Conservation (phyloP, 176 grass and related monocot species). For the Eragrostis curvula region DNA sequence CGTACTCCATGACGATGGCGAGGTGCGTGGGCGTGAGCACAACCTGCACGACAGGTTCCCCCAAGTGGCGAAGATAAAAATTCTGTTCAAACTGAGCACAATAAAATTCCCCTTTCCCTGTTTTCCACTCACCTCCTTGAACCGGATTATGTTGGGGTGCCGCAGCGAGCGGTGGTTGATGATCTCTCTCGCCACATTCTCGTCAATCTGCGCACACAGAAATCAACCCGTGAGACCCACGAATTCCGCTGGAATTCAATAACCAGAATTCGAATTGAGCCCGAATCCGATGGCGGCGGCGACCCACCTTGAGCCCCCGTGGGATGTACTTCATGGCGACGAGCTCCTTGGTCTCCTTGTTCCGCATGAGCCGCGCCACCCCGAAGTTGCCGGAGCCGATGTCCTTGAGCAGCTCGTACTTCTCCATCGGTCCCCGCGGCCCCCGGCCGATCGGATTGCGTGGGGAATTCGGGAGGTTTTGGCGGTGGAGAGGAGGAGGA, state of each 20-base stretch:
- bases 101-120: background rate
- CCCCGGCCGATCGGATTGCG: background rate
- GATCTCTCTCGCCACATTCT: slow-evolving; percentile 82
- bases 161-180: slow-evolving; percentile 91
- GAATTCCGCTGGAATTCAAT: background rate
- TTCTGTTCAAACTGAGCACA: background rate
- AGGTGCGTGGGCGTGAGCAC: slow-evolving; percentile 90
- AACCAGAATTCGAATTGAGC: background rate
- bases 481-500: background rate
- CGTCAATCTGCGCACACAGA: slow-evolving; percentile 57
- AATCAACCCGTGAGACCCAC: background rate
- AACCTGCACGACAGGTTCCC: slow-evolving; percentile 48
- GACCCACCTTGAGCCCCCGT: slow-evolving; percentile 70
- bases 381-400: slow-evolving; percentile 87
- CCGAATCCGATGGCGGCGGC: background rate
- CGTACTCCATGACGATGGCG: slow-evolving; percentile 92
- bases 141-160: slow-evolving; percentile 91
- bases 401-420: slow-evolving; percentile 86
- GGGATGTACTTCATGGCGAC: slow-evolving; percentile 94
- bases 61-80: background rate
- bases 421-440: slow-evolving; percentile 55
- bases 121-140: slow-evolving; percentile 66
- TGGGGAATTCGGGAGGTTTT: slow-evolving; percentile 3
- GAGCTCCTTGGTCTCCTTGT: slow-evolving; percentile 91
- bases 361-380: slow-evolving; percentile 78